These are phyloP conservation scores for Geotrichum klebahnii DNA, from an alignment of 1,139 yeast genomes.

Conservation along the genomic window DNA sequence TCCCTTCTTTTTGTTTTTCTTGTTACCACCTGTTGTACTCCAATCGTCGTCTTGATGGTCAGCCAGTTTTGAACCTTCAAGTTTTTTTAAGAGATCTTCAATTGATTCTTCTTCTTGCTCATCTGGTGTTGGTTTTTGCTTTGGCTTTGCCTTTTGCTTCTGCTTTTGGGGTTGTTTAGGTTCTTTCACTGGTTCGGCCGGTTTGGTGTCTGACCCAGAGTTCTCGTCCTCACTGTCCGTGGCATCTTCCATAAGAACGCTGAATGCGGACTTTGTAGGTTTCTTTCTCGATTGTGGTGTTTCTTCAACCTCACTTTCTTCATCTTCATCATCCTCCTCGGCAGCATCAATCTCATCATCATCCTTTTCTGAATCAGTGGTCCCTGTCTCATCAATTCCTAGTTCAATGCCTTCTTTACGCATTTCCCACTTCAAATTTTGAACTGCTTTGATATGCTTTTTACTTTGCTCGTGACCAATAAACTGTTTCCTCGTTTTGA, in stretches of 20 bases:
- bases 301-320: slow-evolving; percentile 5
- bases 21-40: slow-evolving; percentile 7
- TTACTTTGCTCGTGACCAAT: slow-evolving; percentile 72
- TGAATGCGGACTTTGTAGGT: slow-evolving; percentile 14
- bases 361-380: neutral
- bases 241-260: slow-evolving; percentile 15
- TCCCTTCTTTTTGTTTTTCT: slow-evolving; percentile 2
- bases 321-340: slow-evolving; percentile 20
- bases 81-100: slow-evolving; percentile 11
- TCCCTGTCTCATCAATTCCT: slow-evolving; percentile 33
- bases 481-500: slow-evolving; percentile 77
- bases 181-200: neutral
- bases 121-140: neutral
- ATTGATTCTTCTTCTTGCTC: slow-evolving; percentile 13
- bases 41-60: slow-evolving; percentile 14
- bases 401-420: slow-evolving; percentile 71
- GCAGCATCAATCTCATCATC: neutral
- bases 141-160: neutral
- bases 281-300: neutral
- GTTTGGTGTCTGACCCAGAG: neutral
- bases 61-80: slow-evolving; percentile 4
- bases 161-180: neutral
- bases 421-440: slow-evolving; percentile 72
- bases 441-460: slow-evolving; percentile 67
- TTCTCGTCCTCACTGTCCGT: slow-evolving; percentile 5